Evolutionary conservation across 768 basidiomycete genomes (phyloP).

Genomic region (Mycena latifolia): DNA sequence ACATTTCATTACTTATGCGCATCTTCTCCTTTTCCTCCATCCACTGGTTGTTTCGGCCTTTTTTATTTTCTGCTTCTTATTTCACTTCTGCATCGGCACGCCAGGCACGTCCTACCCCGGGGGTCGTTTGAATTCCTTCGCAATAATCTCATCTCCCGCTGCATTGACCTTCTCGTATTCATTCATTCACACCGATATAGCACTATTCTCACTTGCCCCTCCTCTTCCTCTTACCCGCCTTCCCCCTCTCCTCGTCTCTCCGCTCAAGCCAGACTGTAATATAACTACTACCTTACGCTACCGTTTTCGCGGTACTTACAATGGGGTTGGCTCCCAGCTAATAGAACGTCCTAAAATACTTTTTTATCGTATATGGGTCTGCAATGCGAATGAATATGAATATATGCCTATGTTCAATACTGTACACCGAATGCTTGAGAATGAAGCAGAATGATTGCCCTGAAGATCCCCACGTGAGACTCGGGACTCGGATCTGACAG

Average conservation of each 20-base stretch:
- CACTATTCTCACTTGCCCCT: conserved; percentile 39
- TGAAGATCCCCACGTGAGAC: no score
- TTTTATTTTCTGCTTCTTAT: conserved; percentile 21
- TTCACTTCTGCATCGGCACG: conserved; percentile 21
- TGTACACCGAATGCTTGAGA: no score
- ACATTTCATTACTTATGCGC: conserved; percentile 42
- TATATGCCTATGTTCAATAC: neutral
- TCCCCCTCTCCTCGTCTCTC: conserved; percentile 27
- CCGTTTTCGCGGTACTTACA: conserved; percentile 30
- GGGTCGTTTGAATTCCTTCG: conserved; percentile 26
- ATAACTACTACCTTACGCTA: conserved; percentile 47
- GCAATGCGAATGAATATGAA: conserved; percentile 31
- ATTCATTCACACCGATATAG: conserved; percentile 39
- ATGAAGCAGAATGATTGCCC: no score
- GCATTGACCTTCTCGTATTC: conserved; percentile 38
- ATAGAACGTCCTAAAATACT: conserved; percentile 36
- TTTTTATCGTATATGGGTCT: conserved; percentile 33
- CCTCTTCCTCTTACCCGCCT: conserved; percentile 16
- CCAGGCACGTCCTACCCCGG: conserved; percentile 33
- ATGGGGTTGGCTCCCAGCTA: conserved; percentile 41
- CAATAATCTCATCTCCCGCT: conserved; percentile 34
- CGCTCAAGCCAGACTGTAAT: conserved; percentile 47
- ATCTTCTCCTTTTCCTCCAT: conserved; percentile 36
- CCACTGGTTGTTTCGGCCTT: conserved; percentile 29
- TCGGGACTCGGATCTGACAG: neutral